Evolutionary conservation across 2,329 filamentous ascomycete genomes (phyloP).

Genomic region (Tothia fuscella): DNA sequence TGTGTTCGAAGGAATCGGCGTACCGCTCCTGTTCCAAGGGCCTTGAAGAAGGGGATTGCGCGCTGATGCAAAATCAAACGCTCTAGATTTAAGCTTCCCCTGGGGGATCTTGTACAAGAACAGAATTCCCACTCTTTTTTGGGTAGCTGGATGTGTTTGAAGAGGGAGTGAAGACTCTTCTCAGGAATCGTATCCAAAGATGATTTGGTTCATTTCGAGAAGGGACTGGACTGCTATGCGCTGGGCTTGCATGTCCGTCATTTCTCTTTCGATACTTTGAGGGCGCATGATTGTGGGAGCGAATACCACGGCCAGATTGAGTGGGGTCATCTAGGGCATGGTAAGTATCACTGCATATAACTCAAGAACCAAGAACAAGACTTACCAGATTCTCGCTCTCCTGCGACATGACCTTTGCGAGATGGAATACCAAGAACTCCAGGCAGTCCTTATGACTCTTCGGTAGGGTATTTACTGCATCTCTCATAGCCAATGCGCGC

Average conservation of each 20-base stretch:
- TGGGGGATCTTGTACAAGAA: no score
- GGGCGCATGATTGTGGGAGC: constrained; percentile 96
- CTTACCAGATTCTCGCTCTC: constrained; percentile 74
- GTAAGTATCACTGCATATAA: constrained; percentile 6
- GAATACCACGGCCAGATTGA: constrained; percentile 94
- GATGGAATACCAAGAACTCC: constrained; percentile 88
- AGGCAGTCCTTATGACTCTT: constrained; percentile 77
- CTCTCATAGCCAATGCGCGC: constrained; percentile 58
- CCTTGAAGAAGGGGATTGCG: no score
- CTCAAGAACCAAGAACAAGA: constrained; percentile 12
- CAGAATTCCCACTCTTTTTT: no score
- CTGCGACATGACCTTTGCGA: constrained; percentile 71
- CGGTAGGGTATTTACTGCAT: constrained; percentile 67
- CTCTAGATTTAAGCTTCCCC: no score
- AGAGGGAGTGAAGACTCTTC: no score
- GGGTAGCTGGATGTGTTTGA: no score
- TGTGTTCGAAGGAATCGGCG: no score
- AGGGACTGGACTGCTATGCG: constrained; percentile 44
- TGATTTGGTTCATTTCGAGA: constrained; percentile 11
- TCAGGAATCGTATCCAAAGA: constrained; percentile 9
- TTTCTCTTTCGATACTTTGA: constrained; percentile 77
- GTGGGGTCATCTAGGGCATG: constrained; percentile 69
- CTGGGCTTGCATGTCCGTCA: constrained; percentile 92
- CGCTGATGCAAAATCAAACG: no score
- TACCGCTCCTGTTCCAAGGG: no score